Base-by-base conservation (phyloP, 768 basidiomycete species). In the Amanita rimosa region DNA sequence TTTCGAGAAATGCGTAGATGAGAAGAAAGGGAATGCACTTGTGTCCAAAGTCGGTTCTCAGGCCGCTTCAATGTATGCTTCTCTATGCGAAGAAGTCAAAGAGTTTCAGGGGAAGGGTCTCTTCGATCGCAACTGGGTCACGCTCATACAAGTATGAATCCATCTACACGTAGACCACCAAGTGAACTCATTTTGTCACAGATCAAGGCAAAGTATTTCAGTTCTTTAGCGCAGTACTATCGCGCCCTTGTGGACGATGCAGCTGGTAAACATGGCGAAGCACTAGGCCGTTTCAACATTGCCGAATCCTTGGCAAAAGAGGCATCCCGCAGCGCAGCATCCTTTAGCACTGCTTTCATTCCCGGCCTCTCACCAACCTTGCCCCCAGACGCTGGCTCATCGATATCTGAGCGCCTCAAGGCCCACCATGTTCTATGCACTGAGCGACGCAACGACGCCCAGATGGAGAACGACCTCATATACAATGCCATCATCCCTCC, bases 71-170 rank as follows among this genome's bases (percentile, higher is more conserved):
- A 79, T 93, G 78, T 99, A 97, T 59, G 76, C 73, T 0, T 70
- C 79, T 0, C 70, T 97, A n/a, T 73, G 71, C 4, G 96, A 99
- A 52, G 92, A 97, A 51, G 87, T 87, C 29, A 97, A 96, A 63
- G 95, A 97, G 58, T 97, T 96, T 58, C 84, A 91, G 73, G 92
- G 90, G 4, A 96, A 96, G 63, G 91, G 92, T 2, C 85, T 98
- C 48, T 87, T 99, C 62, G 92, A 97, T 60, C 68, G 93, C 22
- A 91, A 92, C 57, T 99, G 95, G 95, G 75, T 94, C 4, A 84
- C 82, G 1, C 65, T 98, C 16, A 66, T 95, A 34, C 86, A 90
- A 72, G 90, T 84, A 57, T 29, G 69, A 62, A 6, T 22, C 13
- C 19, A 46, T 21, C 17, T 10, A 4, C 35, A 29, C 44, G 13